Conservation (phyloP, 768 basidiomycete species). For the Lactarius hengduanensis region DNA sequence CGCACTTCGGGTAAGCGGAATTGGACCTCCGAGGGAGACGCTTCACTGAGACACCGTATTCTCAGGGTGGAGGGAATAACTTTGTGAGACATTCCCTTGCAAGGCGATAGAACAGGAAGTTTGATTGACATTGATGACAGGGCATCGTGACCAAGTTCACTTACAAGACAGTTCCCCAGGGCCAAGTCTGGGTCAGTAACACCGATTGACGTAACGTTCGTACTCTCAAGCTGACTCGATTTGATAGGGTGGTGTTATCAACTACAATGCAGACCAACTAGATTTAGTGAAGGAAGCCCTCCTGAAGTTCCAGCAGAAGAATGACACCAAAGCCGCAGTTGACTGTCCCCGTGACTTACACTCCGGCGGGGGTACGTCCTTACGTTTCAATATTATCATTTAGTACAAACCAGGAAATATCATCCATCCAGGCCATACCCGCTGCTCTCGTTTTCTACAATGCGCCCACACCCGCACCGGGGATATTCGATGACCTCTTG, state of each 20-base stretch:
- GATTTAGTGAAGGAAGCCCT: not conserved
- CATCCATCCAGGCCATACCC: not conserved
- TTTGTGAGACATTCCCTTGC: conserved; percentile 8
- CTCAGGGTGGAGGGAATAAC: conserved; percentile 24
- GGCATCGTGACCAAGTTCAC: conserved; percentile 12
- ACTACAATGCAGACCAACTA: not conserved
- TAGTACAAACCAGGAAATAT: not conserved
- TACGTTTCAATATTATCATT: not conserved
- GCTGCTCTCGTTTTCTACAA: not conserved
- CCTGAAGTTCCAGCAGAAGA: conserved; percentile 9
- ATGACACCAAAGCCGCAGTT: conserved; percentile 4
- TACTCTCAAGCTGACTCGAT: not conserved
- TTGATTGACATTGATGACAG: not conserved
- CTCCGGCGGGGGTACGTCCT: not conserved
- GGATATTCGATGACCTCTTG: conserved; percentile 28
- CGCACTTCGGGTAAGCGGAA: conserved; percentile 17
- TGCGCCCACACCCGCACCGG: not conserved
- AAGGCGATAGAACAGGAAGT: not conserved
- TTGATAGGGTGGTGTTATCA: not conserved
- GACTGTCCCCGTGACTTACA: not conserved
- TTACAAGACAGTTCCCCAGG: conserved; percentile 13
- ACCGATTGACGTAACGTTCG: not conserved
- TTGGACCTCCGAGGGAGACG: too few relatives aligned
- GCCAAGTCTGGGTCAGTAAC: not conserved
- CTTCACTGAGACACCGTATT: not conserved